Evolutionary conservation across 1,139 yeast genomes (phyloP), one percentile per base, ranked within the genome.

Genomic region (Pichia sp.): DNA sequence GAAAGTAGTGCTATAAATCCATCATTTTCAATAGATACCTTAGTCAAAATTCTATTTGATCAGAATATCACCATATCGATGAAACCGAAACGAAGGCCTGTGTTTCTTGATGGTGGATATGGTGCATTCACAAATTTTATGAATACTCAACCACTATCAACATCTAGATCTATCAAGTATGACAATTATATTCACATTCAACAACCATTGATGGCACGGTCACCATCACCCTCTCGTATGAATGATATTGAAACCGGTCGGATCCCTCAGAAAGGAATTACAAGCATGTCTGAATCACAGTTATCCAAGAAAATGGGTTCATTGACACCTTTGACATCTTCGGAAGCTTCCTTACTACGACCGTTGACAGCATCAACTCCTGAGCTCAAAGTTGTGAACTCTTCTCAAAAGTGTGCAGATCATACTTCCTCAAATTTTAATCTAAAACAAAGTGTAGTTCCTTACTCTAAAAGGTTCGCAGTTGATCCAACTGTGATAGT

Each of bases 61-160:
- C 58, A 60, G 36, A 67, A 70, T 21, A 14, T 4, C 10, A 15
- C 17, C 23, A 59, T 69, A 28, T 62, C 64, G 2, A 53, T 65
- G 50, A 78, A 79, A 0, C 68, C 82, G 45, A 64, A 61, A 31
- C 62, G 74, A 18, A 61, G 71, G 4, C 76, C 84, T 0, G 70
- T 80, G 5, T 47, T 84, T 12, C 56, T 85, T n/a, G 58, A 61
- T 5, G 82, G 81, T 12, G 82, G 82, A 0, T 59, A 69, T 31
- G 54, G 59, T 9, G 66, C 67, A 5, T 77, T 82, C 82, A 48
- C 56, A 12, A 57, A 55, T 11, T 56, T 50, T 24, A 51, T 50
- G 39, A 48, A 48, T 21, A 44, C 41, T 35, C 35, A 41, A 33
- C 38, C 33, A 25, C n/a, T 26, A 5, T n/a, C 18, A 4, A 14